phyloP scores from a whole-genome alignment of 371 early-diverging fungal species.

The Mortierella sp. region DNA sequence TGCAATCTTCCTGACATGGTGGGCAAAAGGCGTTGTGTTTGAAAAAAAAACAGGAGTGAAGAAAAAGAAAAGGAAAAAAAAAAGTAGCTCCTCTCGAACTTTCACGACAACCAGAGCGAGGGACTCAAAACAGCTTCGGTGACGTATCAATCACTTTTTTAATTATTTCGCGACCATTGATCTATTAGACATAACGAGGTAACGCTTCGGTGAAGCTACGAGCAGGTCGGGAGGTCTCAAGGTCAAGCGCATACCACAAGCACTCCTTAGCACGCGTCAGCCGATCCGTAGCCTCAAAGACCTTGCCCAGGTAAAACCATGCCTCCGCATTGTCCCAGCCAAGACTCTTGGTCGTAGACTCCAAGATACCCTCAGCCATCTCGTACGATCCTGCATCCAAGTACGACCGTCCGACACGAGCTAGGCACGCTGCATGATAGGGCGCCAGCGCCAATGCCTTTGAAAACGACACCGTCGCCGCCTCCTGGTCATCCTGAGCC shows the following conservation, averaged over 20 bases:
- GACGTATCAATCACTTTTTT: neutral
- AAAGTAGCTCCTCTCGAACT: neutral
- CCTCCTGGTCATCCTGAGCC: slow-evolving; percentile 59
- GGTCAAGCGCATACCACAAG: slow-evolving; percentile 78
- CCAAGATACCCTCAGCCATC: slow-evolving; percentile 71
- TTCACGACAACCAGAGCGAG: neutral
- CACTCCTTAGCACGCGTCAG: slow-evolving; percentile 73
- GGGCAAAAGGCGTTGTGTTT: slow-evolving; percentile 6
- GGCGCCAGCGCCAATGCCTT: slow-evolving; percentile 68
- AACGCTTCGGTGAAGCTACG: slow-evolving; percentile 64
- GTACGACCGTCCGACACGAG: slow-evolving; percentile 64
- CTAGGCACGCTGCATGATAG: slow-evolving; percentile 59
- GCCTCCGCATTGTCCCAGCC: slow-evolving; percentile 79
- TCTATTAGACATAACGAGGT: slow-evolving; percentile 18
- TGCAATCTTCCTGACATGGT: slow-evolving; percentile 65
- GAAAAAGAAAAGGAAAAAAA: neutral
- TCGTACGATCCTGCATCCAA: slow-evolving; percentile 60
- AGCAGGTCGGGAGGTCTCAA: slow-evolving; percentile 75
- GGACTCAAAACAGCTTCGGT: neutral
- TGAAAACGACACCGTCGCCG: slow-evolving; percentile 66
- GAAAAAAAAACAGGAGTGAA: neutral
- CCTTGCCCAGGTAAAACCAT: slow-evolving; percentile 72
- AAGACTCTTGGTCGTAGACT: slow-evolving; percentile 64
- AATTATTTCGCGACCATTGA: neutral
- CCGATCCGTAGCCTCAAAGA: slow-evolving; percentile 68